Evolutionary conservation across 768 basidiomycete genomes (phyloP).

Genomic region (Boletus vinaceobasis): DNA sequence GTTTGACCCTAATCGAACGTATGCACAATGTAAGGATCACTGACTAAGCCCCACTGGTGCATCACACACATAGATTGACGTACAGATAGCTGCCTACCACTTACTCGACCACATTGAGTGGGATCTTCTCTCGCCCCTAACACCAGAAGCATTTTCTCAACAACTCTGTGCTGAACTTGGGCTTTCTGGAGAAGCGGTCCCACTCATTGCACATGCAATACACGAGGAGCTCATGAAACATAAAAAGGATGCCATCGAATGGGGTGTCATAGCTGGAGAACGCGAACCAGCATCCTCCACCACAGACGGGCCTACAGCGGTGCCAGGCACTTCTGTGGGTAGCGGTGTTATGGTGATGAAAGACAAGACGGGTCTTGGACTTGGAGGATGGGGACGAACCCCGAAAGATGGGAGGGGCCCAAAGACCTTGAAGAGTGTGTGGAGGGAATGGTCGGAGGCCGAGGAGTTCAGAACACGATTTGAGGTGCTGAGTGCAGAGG

Average conservation of each 20-base stretch:
- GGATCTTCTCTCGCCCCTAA: constrained; percentile 92
- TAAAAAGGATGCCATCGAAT: constrained; percentile 92
- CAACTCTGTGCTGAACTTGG: constrained; percentile 85
- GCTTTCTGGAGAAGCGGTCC: constrained; percentile 80
- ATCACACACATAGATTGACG: constrained; percentile 71
- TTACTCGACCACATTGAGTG: constrained; percentile 96
- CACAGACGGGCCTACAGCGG: constrained; percentile 15
- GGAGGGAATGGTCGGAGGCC: constrained; percentile 93
- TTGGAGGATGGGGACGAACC: constrained; percentile 70
- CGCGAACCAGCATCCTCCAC: constrained; percentile 28
- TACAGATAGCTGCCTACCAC: constrained; percentile 90
- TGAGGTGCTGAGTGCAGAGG: constrained; percentile 83
- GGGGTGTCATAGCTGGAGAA: constrained; percentile 78
- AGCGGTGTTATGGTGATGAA: constrained; percentile 57
- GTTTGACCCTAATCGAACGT: constrained; percentile 18
- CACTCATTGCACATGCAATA: constrained; percentile 88
- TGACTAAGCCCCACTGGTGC: constrained; percentile 3
- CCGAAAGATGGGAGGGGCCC: constrained; percentile 80
- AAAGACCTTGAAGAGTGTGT: constrained; percentile 79
- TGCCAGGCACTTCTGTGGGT: constrained; percentile 7
- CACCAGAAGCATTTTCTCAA: constrained; percentile 80
- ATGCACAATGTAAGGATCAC: constrained; percentile 8
- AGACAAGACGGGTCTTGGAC: constrained; percentile 78
- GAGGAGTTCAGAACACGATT: constrained; percentile 88
- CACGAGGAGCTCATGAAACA: constrained; percentile 95